These are phyloP conservation scores for Curvularia sp. DNA, from an alignment of 2,329 filamentous ascomycete genomes.

Conservation along the genomic window DNA sequence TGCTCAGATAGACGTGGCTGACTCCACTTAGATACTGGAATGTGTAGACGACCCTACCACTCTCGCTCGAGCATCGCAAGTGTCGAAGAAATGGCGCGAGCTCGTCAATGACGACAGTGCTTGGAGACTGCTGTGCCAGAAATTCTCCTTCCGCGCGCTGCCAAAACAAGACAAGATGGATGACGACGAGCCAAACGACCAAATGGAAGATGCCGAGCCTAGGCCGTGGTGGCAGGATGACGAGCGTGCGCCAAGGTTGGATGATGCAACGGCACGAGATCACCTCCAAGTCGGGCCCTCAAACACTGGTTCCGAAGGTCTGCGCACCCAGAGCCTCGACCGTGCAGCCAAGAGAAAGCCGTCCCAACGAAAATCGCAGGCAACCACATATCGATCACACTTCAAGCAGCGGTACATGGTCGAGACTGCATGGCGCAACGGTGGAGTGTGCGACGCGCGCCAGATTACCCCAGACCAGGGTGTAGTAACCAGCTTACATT, in stretches of 20 bases:
- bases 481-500: constrained; percentile 92
- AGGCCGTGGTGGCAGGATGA: constrained; percentile 38
- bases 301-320: constrained; percentile 56
- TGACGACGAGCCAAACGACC: constrained; percentile 36
- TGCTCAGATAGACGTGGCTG: constrained; percentile 13
- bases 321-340: constrained; percentile 65
- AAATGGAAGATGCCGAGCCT: constrained; percentile 36
- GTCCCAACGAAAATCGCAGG: constrained; percentile 61
- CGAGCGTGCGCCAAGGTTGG: constrained; percentile 37
- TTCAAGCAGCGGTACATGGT: constrained; percentile 98
- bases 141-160: constrained; percentile 80
- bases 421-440: constrained; percentile 94
- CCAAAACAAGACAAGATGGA: constrained; percentile 55
- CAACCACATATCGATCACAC: constrained; percentile 90
- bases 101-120: constrained; percentile 95
- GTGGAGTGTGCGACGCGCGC: constrained; percentile 80
- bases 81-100: constrained; percentile 94
- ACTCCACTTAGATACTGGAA: constrained; percentile 75
- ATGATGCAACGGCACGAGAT: constrained; percentile 37
- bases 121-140: constrained; percentile 96
- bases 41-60: constrained; percentile 98
- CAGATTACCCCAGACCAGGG: constrained; percentile 97
- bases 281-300: constrained; percentile 46
- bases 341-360: constrained; percentile 52
- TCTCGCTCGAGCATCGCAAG: constrained; percentile 89